Base-by-base conservation (phyloP, 2,329 filamentous ascomycete species). In the Cercospora sesami region DNA sequence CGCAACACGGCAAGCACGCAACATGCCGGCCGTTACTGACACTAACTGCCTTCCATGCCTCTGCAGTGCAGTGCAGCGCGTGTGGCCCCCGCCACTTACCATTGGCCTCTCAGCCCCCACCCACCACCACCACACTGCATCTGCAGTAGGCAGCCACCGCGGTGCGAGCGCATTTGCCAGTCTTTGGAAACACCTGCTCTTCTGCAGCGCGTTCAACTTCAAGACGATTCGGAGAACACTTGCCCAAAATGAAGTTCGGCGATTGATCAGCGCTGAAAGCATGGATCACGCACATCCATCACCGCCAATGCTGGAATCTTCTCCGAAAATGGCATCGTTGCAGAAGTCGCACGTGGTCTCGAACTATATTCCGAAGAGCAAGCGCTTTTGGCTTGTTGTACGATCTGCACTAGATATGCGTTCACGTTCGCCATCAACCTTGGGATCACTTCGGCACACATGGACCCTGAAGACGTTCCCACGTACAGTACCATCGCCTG, bases 391-490 rank as follows among this genome's bases (percentile, higher is more conserved):
- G 63, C 60, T 2, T 72, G 69, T 23, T 62, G 77, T 12, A 76
- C 72, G 61, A 33, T 70, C 28, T 66, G 68, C 33, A 69, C 71
- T 18, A 68, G 73, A 78, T 21, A 51, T 51, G 45, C 45, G 18
- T 51, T 23, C 59, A 65, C 66, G 51, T 77, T 78, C 62, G 77
- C 76, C n/a, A 71, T 67, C 48, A 78, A 78, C 65, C 64, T 78
- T 26, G 76, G 73, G 33, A 45, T 77, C 31, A 69, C 74, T 48
- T 73, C 75, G 12, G 67, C 69, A 14, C 65, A 75, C 26, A 73
- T 77, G 14, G 64, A 78, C 64, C 75, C 76, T 6, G 71, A 75
- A 31, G 77, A 78, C 58, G 75, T 78, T 9, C 76, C 76, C 18
- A 18, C 23, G 42, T 48, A 23, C 18, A 48, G 42, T 1, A 73